Evolutionary conservation across 1,284 basidiomycete species (phyloP).

Genomic region (Sporisorium iseilematis-ciliati): DNA sequence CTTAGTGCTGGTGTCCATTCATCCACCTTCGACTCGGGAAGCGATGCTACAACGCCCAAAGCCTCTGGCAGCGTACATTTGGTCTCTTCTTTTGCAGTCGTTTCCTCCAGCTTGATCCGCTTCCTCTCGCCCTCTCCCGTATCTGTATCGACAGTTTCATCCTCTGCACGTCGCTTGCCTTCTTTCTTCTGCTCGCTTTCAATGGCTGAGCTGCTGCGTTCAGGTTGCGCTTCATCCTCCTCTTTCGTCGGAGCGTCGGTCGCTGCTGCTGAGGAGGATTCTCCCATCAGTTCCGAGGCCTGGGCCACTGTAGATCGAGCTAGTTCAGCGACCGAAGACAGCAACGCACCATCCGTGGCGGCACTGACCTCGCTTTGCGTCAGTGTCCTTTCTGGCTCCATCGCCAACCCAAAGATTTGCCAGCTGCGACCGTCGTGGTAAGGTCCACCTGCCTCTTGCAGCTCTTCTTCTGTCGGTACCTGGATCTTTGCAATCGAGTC

Average conservation of each 20-base stretch:
- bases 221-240: constrained; percentile 1
- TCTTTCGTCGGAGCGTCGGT: neutral
- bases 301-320: constrained; percentile 22
- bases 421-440: constrained; percentile 35
- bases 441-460: constrained; percentile 21
- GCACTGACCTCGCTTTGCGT: constrained; percentile 34
- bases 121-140: constrained; percentile 10
- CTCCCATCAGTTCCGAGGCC: constrained; percentile 12
- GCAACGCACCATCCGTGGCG: constrained; percentile 35
- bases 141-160: neutral
- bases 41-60: constrained; percentile 15
- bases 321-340: constrained; percentile 49
- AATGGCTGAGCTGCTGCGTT: neutral
- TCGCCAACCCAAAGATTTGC: constrained; percentile 48
- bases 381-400: constrained; percentile 33
- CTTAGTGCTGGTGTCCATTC: constrained; percentile 40
- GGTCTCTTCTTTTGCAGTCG: neutral
- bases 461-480: constrained; percentile 42
- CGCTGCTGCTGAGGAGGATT: constrained; percentile 1
- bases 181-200: constrained; percentile 1
- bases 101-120: constrained; percentile 22
- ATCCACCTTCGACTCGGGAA: constrained; percentile 30
- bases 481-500: constrained; percentile 38
- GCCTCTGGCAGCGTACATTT: constrained; percentile 27
- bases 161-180: constrained; percentile 34